These are phyloP conservation scores for Scopulariopsis brevicaulis DNA, from an alignment of 2,329 filamentous ascomycete genomes.

Conservation along the genomic window DNA sequence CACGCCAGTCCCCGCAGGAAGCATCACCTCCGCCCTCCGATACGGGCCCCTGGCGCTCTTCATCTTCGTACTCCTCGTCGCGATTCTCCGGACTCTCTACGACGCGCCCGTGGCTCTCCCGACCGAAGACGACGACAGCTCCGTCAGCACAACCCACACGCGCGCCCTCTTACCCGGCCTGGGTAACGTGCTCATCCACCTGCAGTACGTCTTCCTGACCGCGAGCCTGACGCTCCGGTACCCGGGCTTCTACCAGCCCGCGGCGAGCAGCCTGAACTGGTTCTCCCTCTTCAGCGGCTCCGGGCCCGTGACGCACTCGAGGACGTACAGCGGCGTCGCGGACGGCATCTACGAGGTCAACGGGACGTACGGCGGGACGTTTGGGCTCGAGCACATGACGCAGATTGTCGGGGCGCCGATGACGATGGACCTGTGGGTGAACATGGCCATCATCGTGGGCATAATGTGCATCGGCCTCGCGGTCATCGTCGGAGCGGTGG, in stretches of 20 bases:
- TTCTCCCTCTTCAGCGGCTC: slow-evolving; percentile 49
- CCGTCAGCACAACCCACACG: slow-evolving; percentile 19
- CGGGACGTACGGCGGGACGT: slow-evolving; percentile 42
- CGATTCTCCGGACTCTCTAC: slow-evolving; percentile 20
- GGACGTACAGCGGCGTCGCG: slow-evolving; percentile 16
- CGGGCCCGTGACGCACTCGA: slow-evolving; percentile 13
- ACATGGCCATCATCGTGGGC: slow-evolving; percentile 54
- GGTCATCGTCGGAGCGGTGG: background rate
- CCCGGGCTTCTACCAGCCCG: slow-evolving; percentile 63
- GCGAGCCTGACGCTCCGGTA: slow-evolving; percentile 60
- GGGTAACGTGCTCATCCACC: slow-evolving; percentile 56
- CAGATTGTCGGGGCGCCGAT: slow-evolving; percentile 56
- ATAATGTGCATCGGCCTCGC: slow-evolving; percentile 14
- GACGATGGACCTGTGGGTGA: slow-evolving; percentile 53
- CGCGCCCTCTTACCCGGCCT: slow-evolving; percentile 6
- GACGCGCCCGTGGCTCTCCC: slow-evolving; percentile 28
- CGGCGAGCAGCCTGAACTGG: slow-evolving; percentile 56
- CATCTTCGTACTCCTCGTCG: background rate
- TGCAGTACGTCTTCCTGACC: slow-evolving; percentile 64
- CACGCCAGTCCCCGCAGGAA: background rate
- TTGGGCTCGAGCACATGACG: slow-evolving; percentile 53
- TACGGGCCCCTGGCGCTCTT: background rate
- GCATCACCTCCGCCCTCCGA: background rate
- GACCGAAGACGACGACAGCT: background rate
- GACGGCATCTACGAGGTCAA: slow-evolving; percentile 57